Percentiles rank a stretch among this genome's conserved stretches.
phyloP scores from a whole-genome alignment of 2,329 filamentous ascomycete genomes.

The Beauveria pseudobassiana region DNA sequence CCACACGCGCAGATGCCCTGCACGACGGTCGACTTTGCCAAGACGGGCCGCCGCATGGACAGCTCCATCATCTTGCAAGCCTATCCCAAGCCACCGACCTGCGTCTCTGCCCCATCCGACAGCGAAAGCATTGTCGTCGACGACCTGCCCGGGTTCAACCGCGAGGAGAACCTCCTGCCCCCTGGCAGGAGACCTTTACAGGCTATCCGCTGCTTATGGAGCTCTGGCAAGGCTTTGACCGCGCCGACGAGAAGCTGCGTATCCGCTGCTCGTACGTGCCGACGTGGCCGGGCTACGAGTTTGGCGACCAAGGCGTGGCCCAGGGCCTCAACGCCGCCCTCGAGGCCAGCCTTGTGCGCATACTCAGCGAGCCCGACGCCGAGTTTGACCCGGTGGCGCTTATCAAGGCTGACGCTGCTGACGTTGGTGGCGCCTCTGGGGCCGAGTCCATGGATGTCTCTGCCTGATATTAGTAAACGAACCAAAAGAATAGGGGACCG shows the following conservation, averaged over 20 bases:
- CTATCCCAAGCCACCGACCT: slow-evolving; percentile 2
- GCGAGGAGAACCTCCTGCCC: slow-evolving; percentile 11
- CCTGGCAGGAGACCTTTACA: slow-evolving; percentile 11
- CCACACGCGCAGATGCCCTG: slow-evolving; percentile 13
- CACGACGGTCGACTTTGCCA: slow-evolving; percentile 12
- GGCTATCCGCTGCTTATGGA: slow-evolving; percentile 9
- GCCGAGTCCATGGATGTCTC: slow-evolving; percentile 1
- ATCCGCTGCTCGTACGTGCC: slow-evolving; percentile 7
- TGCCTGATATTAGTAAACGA: not conserved
- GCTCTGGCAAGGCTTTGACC: slow-evolving; percentile 6
- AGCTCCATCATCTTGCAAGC: slow-evolving; percentile 12
- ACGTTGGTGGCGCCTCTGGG: not conserved
- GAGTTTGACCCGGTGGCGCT: slow-evolving; percentile 4
- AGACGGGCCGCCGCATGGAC: slow-evolving; percentile 11
- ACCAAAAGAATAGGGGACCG: not conserved
- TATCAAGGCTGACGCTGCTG: not conserved
- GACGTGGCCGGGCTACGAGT: slow-evolving; percentile 9
- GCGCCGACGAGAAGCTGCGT: slow-evolving; percentile 4
- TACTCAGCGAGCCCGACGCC: slow-evolving; percentile 7
- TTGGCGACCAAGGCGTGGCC: slow-evolving; percentile 5
- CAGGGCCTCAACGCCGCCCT: slow-evolving; percentile 7
- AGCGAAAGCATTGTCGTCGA: not conserved
- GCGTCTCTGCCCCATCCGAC: not conserved
- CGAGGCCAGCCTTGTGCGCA: slow-evolving; percentile 8
- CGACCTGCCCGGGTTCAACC: slow-evolving; percentile 12